Evolutionary conservation across 345 rosid species (phyloP), one percentile per base, ranked within the genome.

Genomic region (Cardiospermum halicacabum): DNA sequence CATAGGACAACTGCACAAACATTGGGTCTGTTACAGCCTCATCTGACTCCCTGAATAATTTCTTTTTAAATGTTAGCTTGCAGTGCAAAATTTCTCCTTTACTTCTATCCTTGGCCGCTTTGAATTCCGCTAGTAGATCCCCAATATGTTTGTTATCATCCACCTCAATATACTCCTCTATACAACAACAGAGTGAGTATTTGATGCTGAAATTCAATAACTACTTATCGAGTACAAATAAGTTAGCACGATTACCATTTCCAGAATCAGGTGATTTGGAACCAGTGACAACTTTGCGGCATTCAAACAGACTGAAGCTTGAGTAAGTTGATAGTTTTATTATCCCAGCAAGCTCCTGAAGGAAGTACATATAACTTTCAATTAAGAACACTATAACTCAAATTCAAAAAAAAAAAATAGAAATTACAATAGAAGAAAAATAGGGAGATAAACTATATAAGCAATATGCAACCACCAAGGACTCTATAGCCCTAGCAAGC

Each of bases 101-200:
- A 62, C 95, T 91, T 76, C 93, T 77, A 63, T 94, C 96, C 62
- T 94, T 94, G 56, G 91, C 82, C 64, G 89, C 96, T 82, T 91
- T 94, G 74, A 94, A 85, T 72, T 94, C 99, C 50, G 91, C 81
- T 34, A 91, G 85, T 65, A 94, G 78, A 74, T 94, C 99, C 72
- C 97, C 96, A 53, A 94, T 85, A 71, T 91, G 89, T 74, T 91
- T 91, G 84, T 94, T 94, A 70, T 94, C 99, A 79, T 94, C 99
- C 72, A 94, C 70, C 53, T 96, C 99, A 75, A 89, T 80, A 62
- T 85, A 87, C 80, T 94, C 99, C 89, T 94, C 99, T 94, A 77
- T 62, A 45, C 60, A 65, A 66, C 43, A 75, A 37, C 24, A 78
- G 32, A 49, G 15, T 16, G 58, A n/a, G 63, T 11, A 72, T 80